These are phyloP conservation scores for Alternaria solani DNA, from an alignment of 2,329 filamentous ascomycete genomes.

Conservation along the genomic window DNA sequence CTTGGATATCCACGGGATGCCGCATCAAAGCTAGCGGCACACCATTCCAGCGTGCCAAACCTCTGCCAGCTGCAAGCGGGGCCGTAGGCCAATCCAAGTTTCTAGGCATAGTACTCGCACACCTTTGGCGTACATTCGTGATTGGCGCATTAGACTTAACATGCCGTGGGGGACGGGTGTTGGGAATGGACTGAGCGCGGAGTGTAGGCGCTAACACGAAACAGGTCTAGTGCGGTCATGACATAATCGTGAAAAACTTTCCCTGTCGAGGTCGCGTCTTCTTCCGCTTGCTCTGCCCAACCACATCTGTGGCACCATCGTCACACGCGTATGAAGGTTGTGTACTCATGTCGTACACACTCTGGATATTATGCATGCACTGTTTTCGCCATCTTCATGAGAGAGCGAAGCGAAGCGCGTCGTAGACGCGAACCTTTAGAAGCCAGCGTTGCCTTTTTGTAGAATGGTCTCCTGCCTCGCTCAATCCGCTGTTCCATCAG, in stretches of 20 bases:
- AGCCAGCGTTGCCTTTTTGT: background rate
- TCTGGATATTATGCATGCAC: background rate
- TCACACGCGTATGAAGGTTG: background rate
- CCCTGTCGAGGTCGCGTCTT: constrained; percentile 5
- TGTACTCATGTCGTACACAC: background rate
- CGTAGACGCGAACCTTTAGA: background rate
- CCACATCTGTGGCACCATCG: constrained; percentile 4
- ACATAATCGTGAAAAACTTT: constrained; percentile 18
- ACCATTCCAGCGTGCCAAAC: constrained; percentile 4
- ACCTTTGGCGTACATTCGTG: background rate
- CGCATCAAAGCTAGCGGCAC: constrained; percentile 26
- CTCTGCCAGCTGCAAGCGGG: constrained; percentile 7
- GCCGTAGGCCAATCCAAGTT: background rate
- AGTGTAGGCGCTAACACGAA: background rate
- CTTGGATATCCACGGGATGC: constrained; percentile 26
- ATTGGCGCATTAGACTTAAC: constrained; percentile 11
- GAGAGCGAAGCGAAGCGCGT: background rate
- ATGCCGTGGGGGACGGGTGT: constrained; percentile 10
- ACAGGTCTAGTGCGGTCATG: background rate
- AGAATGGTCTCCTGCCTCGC: constrained; percentile 50
- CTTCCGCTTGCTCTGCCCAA: constrained; percentile 7
- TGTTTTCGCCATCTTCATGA: background rate
- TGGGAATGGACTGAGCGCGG: background rate
- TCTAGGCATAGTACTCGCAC: background rate
- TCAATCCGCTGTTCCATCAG: constrained; percentile 45